Conservation (phyloP, 1,284 basidiomycete species). For the Mycena sp. region DNA sequence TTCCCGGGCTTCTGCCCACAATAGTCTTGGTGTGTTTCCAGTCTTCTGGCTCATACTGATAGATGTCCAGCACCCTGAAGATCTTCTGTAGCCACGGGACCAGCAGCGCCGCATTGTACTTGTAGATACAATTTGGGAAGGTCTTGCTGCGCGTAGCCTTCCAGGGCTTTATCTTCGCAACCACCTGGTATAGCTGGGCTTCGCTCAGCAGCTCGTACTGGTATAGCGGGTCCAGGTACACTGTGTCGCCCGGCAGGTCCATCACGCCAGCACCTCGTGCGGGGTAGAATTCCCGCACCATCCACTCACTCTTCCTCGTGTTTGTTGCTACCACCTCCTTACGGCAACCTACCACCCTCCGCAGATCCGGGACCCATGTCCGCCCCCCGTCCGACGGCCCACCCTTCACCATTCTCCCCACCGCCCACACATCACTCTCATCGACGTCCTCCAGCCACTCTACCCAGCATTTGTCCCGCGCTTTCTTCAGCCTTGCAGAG, state of each 20-base stretch:
- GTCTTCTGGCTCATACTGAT: constrained; percentile 3
- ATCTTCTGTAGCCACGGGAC: constrained; percentile 2
- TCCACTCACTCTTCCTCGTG: not conserved
- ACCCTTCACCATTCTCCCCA: not conserved
- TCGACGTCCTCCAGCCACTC: constrained; percentile 1
- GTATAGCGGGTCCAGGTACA: not conserved
- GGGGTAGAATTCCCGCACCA: not conserved
- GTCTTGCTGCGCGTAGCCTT: not conserved
- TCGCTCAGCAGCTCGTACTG: not conserved
- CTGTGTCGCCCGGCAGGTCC: not conserved
- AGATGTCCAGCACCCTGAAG: not conserved
- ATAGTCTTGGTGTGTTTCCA: constrained; percentile 7
- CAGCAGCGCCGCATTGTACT: not conserved
- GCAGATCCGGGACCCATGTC: not conserved
- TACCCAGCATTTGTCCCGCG: not conserved
- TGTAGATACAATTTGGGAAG: constrained; percentile 3
- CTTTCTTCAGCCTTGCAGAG: not conserved
- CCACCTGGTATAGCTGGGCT: not conserved
- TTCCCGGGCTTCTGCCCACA: constrained; percentile 3
- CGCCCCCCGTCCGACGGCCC: constrained; percentile 6
- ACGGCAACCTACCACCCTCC: not conserved
- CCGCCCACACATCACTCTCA: constrained; percentile 1
- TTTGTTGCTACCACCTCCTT: not conserved
- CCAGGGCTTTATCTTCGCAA: constrained; percentile 7
- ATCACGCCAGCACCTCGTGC: not conserved